These are phyloP conservation scores for Calonectria montana DNA, from an alignment of 2,329 filamentous ascomycete genomes.

Conservation along the genomic window DNA sequence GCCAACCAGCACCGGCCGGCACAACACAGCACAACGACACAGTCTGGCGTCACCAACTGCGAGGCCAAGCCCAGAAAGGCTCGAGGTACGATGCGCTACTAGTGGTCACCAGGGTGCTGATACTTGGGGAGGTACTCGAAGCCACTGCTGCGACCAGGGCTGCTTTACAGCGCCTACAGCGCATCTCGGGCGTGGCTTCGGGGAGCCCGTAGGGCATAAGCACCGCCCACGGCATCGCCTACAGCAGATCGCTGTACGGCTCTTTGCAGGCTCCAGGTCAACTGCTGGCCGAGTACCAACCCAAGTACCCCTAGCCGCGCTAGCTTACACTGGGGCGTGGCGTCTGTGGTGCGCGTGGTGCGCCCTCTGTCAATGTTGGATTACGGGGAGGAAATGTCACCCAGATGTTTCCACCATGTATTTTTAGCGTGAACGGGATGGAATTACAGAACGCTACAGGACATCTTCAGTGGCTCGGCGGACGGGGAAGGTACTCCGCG, in stretches of 20 bases:
- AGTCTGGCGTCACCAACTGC: constrained; percentile 19
- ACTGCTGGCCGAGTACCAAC: constrained; percentile 14
- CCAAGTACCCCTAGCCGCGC: constrained; percentile 20
- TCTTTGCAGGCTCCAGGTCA: constrained; percentile 8
- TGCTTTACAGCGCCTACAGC: constrained; percentile 16
- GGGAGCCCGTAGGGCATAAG: constrained; percentile 21
- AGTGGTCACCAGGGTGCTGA: constrained; percentile 26
- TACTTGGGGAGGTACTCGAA: constrained; percentile 29
- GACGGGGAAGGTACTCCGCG: constrained; percentile 21
- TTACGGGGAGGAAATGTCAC: constrained; percentile 27
- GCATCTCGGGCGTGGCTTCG: constrained; percentile 11
- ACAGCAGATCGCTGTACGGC: constrained; percentile 20
- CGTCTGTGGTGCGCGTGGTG: constrained; percentile 42
- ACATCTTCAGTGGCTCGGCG: constrained; percentile 6
- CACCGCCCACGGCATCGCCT: constrained; percentile 17
- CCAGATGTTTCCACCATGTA: constrained; percentile 29
- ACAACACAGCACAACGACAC: constrained; percentile 13
- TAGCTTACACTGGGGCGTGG: constrained; percentile 42
- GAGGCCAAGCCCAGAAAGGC: constrained; percentile 34
- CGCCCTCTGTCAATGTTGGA: constrained; percentile 27
- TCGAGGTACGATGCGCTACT: constrained; percentile 36
- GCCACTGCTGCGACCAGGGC: not conserved
- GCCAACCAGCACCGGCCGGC: constrained; percentile 20
- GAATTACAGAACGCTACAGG: constrained; percentile 15
- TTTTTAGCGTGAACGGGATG: not conserved